These are phyloP conservation scores for Leccinum arenicola DNA, from an alignment of 768 basidiomycete species.

Conservation along the genomic window DNA sequence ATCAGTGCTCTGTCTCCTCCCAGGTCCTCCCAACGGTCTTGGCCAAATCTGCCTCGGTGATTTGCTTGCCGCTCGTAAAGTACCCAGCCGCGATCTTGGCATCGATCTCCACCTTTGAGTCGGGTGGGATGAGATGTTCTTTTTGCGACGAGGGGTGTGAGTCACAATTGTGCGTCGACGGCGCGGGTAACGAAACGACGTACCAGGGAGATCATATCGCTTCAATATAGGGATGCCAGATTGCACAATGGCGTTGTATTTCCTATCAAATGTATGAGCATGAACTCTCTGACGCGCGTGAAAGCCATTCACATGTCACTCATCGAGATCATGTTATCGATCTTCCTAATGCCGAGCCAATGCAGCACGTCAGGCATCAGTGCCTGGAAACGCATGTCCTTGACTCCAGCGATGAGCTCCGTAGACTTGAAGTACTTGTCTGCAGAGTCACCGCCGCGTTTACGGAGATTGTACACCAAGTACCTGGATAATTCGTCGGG, in stretches of 20 bases:
- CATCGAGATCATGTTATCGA: slow-evolving; percentile 89
- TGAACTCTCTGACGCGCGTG: not conserved
- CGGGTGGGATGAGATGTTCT: slow-evolving; percentile 85
- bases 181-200: slow-evolving; percentile 13
- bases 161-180: not conserved
- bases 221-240: slow-evolving; percentile 80
- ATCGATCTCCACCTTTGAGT: slow-evolving; percentile 91
- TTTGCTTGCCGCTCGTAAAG: slow-evolving; percentile 75
- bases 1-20: slow-evolving; percentile 84
- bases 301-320: slow-evolving; percentile 60
- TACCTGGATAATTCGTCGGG: slow-evolving; percentile 45
- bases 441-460: slow-evolving; percentile 90
- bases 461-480: slow-evolving; percentile 94
- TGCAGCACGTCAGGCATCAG: slow-evolving; percentile 96
- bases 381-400: slow-evolving; percentile 93
- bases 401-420: slow-evolving; percentile 90
- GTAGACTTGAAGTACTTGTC: slow-evolving; percentile 94
- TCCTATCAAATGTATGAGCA: slow-evolving; percentile 43
- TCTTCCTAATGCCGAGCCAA: slow-evolving; percentile 90
- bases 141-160: slow-evolving; percentile 17
- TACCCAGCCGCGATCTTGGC: slow-evolving; percentile 96
- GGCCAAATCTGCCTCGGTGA: slow-evolving; percentile 74
- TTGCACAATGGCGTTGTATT: slow-evolving; percentile 92
- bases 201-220: slow-evolving; percentile 86
- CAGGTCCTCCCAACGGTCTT: slow-evolving; percentile 88